Evolutionary conservation across 495 filamentous ascomycete genomes (phyloP).

Genomic region (Durotheca rogersii): DNA sequence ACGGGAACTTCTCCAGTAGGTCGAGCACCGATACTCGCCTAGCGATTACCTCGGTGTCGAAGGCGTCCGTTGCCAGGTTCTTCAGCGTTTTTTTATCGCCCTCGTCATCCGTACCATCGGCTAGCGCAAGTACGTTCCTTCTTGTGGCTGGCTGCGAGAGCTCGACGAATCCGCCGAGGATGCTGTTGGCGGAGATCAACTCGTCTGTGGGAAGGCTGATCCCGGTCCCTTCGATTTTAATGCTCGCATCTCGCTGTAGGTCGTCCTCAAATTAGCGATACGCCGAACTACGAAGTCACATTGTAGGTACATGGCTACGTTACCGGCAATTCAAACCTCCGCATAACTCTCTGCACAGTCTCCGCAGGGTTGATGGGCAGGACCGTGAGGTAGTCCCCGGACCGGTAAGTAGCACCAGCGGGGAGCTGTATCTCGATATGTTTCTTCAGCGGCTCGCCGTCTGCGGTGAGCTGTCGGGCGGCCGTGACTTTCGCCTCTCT

Average conservation of each 20-base stretch:
- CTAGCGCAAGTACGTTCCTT: conserved; percentile 49
- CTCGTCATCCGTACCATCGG: conserved; percentile 43
- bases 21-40: conserved; percentile 66
- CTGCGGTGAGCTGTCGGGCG: conserved; percentile 54
- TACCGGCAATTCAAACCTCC: no score
- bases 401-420: conserved; percentile 62
- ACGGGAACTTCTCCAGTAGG: conserved; percentile 60
- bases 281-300: no score
- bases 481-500: conserved; percentile 60
- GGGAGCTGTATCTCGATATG: conserved; percentile 68
- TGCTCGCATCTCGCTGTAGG: conserved; percentile 62
- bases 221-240: conserved; percentile 47
- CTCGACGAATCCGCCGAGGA: conserved; percentile 71
- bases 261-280: no score
- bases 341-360: conserved; percentile 54
- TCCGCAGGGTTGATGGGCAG: conserved; percentile 66
- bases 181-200: conserved; percentile 59
- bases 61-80: conserved; percentile 50
- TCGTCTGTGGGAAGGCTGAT: conserved; percentile 59
- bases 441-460: conserved; percentile 59
- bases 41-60: conserved; percentile 53
- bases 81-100: conserved; percentile 45
- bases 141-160: conserved; percentile 67
- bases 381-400: conserved; percentile 76
- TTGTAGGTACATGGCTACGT: no score